A percentile compares a stretch with the other conserved stretches of the same genome.
Evolutionary conservation across 192 early-diverging fungal species (phyloP).

Genomic region (Geranomyces michiganensis): DNA sequence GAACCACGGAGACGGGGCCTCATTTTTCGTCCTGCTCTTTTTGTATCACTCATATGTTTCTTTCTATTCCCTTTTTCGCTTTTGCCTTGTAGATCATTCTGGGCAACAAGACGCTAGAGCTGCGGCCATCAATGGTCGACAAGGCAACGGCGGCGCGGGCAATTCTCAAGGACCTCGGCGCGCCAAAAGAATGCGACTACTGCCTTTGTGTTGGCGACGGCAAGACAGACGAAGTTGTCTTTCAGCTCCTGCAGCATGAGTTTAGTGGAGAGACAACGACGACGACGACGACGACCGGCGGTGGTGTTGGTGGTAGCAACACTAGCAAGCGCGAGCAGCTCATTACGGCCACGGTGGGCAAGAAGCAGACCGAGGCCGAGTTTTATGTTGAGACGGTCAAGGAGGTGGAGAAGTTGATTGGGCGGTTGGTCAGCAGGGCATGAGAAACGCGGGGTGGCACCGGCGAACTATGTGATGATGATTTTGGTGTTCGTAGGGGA

Average conservation of each 20-base stretch:
- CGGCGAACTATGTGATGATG: too few relatives aligned
- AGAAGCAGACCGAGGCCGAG: slow-evolving; percentile 93
- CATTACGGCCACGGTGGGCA: slow-evolving; percentile 92
- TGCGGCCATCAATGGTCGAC: slow-evolving; percentile 90
- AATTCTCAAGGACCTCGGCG: slow-evolving; percentile 79
- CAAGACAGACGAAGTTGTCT: slow-evolving; percentile 94
- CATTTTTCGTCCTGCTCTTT: neutral
- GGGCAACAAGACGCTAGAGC: slow-evolving; percentile 96
- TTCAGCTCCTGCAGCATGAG: slow-evolving; percentile 55
- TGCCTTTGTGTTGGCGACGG: slow-evolving; percentile 92
- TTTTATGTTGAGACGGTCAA: slow-evolving; percentile 75
- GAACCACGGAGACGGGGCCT: too few relatives aligned
- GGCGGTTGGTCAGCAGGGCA: slow-evolving; percentile 4
- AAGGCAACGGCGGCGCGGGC: slow-evolving; percentile 86
- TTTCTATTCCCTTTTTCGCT: neutral
- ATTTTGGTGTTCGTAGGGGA: too few relatives aligned
- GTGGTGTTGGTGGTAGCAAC: too few relatives aligned
- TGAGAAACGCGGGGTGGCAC: neutral
- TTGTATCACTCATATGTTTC: neutral
- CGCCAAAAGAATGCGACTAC: slow-evolving; percentile 57
- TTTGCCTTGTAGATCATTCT: slow-evolving; percentile 71
- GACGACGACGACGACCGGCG: too few relatives aligned
- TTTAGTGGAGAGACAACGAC: too few relatives aligned
- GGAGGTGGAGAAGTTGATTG: slow-evolving; percentile 47
- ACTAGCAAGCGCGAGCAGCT: slow-evolving; percentile 39